Base-by-base conservation (phyloP, 768 basidiomycete species). In the Leccinum boreale region DNA sequence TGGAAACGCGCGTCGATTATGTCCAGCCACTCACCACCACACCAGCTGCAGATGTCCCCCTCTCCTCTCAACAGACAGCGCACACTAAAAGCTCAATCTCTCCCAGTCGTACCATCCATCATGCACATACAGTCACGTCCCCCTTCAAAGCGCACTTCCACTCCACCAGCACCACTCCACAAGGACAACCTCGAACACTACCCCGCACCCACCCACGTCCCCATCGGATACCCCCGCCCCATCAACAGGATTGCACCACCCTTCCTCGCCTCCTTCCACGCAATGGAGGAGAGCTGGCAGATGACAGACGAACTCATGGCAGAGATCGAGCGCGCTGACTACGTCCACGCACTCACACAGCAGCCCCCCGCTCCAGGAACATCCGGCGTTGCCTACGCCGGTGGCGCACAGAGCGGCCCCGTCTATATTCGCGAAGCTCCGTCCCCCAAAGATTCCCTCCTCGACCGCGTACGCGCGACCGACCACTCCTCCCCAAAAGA, bases 311-410 rank as follows among this genome's bases (percentile, higher is more conserved):
- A 89, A 61, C 77, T 89, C 28, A 75, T 89, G 71, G 84, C 83
- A 31, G 85, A 89, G 60, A 86, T 89, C 59, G 88, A 90, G 66
- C 80, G 83, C 45, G 85, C 84, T n/a, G 85, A 88, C 70, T 72
- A 82, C 60, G 82, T 85, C 55, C 85, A 85, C 66, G 70, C 79
- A 10, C 81, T 83, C 66, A 75, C 75, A 39, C 78, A 80, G 61
- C 73, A 72, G n/a, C 66, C 73, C 53, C 63, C 75, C 48, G 65
- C 73, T 64, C 65, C 68, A 65, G 62, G 73, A 61, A 74, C 73
- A 55, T 71, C 76, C 55, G 74, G 80, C 74, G 62, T 80, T 5
- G 78, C 78, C 5, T 79, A 79, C 64, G 78, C 78, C 46, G 78
- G 78, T 54, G 78, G 78, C 61, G 78, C 78, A 36, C 73, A 74